Evolutionary conservation across 257 asterid genomes (phyloP).

Genomic region (Nicotiana paniculata): DNA sequence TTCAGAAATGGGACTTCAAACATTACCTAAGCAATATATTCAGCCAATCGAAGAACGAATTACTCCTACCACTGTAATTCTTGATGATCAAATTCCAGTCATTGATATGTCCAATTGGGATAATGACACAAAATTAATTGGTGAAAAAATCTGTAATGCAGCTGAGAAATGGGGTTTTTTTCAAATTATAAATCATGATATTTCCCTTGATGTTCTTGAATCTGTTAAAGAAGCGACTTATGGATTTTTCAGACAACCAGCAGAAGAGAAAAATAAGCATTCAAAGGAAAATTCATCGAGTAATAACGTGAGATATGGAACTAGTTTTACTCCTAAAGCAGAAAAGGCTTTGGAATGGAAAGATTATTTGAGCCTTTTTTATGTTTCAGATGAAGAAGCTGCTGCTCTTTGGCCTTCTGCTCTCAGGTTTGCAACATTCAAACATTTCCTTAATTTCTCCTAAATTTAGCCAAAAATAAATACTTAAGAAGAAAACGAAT

Average conservation of each 20-base stretch:
- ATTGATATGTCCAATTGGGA: constrained; percentile 24
- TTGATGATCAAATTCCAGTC: constrained; percentile 18
- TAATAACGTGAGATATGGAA: constrained; percentile 21
- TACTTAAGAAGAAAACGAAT: too few relatives aligned
- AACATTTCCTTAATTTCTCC: too few relatives aligned
- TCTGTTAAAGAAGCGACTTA: constrained; percentile 18
- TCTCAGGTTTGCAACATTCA: constrained; percentile 13
- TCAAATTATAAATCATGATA: constrained; percentile 26
- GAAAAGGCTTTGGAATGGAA: constrained; percentile 38
- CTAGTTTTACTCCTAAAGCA: constrained; percentile 25
- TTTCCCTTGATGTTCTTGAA: constrained; percentile 22
- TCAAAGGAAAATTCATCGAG: constrained; percentile 16
- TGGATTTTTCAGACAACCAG: constrained; percentile 15
- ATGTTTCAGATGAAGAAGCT: constrained; percentile 22
- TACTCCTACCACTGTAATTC: background rate
- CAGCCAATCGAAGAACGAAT: constrained; percentile 23
- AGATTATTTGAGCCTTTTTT: constrained; percentile 28
- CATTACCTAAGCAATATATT: constrained; percentile 24
- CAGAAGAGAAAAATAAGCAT: constrained; percentile 22
- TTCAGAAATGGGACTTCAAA: constrained; percentile 14
- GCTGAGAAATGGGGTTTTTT: constrained; percentile 32
- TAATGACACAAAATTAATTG: constrained; percentile 7
- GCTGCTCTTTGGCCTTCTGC: constrained; percentile 22
- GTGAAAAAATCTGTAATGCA: constrained; percentile 6
- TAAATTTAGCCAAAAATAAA: too few relatives aligned